These are phyloP conservation scores for Peronospora farinosa DNA, from an alignment of 352 stramenopile genomes.

Conservation along the genomic window DNA sequence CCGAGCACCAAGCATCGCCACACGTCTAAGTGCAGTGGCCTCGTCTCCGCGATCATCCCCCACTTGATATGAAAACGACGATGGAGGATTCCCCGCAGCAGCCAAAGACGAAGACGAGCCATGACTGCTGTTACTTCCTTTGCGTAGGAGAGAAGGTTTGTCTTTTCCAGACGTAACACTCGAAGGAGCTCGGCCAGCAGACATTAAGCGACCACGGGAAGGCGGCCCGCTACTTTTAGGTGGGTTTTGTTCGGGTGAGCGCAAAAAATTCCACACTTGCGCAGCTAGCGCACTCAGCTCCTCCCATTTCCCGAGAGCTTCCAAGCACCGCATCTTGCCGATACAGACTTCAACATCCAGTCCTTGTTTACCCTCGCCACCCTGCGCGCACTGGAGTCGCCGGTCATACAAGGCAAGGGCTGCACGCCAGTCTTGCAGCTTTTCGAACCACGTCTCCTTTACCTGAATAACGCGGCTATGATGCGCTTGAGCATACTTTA, in stretches of 20 bases:
- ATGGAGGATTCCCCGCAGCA: conserved; percentile 8
- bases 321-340: conserved; percentile 96
- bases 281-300: conserved; percentile 85
- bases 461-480: conserved; percentile 82
- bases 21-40: conserved; percentile 46
- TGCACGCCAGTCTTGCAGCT: conserved; percentile 95
- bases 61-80: conserved; percentile 19
- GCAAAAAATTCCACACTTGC: conserved; percentile 47
- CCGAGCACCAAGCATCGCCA: conserved; percentile 75
- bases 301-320: conserved; percentile 94
- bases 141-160: conserved; percentile 17
- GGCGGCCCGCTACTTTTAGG: conserved; percentile 5
- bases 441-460: conserved; percentile 96
- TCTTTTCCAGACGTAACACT: conserved; percentile 11
- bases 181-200: conserved; percentile 10
- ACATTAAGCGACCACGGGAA: conserved; percentile 13
- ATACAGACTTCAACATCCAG: conserved; percentile 91
- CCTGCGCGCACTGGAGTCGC: conserved; percentile 25
- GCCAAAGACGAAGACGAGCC: conserved; percentile 29
- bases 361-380: conserved; percentile 12
- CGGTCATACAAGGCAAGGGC: conserved; percentile 91
- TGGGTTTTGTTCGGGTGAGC: conserved; percentile 16
- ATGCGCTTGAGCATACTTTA: conserved; percentile 89
- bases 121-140: conserved; percentile 30
- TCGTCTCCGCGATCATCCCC: conserved; percentile 37